Percentiles rank a stretch among this genome's conserved stretches.
phyloP scores from a whole-genome alignment of 2,329 filamentous ascomycete species.

The Alternaria infectoria region DNA sequence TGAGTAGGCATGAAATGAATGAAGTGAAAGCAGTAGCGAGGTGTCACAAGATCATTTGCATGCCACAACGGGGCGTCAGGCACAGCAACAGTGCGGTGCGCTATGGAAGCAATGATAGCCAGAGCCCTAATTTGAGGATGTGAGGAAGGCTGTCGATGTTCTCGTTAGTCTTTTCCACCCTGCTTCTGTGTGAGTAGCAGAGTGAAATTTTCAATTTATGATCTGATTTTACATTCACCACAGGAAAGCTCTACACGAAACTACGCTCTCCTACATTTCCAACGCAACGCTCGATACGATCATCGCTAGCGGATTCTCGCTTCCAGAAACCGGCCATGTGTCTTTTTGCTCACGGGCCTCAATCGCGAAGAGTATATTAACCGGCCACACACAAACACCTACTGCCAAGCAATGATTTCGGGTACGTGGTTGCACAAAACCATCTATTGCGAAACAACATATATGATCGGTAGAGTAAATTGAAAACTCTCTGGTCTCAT shows the following conservation, averaged over 20 bases:
- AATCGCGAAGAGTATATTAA: constrained; percentile 20
- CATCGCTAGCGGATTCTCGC: neutral
- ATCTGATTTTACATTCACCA: neutral
- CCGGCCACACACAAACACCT: constrained; percentile 12
- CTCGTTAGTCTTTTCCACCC: too few species aligned
- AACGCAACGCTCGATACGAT: neutral
- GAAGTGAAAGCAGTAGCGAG: neutral
- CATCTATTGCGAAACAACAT: constrained; percentile 19
- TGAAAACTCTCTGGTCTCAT: neutral
- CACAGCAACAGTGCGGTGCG: neutral
- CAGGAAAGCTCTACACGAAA: neutral
- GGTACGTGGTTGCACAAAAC: constrained; percentile 15
- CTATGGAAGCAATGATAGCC: neutral
- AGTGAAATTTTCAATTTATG: neutral
- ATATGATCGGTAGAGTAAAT: constrained; percentile 5
- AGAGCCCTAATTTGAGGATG: neutral
- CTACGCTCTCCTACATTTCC: neutral
- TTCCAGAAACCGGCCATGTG: constrained; percentile 14
- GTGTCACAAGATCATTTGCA: neutral
- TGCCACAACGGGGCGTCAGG: neutral
- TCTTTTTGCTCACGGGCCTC: constrained; percentile 15
- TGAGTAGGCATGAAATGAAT: neutral
- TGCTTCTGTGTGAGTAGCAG: neutral
- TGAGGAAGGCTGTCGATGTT: neutral
- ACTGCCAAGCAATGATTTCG: constrained; percentile 11